Conservation (phyloP, 768 basidiomycete species). For the Termitomyces sp. region DNA sequence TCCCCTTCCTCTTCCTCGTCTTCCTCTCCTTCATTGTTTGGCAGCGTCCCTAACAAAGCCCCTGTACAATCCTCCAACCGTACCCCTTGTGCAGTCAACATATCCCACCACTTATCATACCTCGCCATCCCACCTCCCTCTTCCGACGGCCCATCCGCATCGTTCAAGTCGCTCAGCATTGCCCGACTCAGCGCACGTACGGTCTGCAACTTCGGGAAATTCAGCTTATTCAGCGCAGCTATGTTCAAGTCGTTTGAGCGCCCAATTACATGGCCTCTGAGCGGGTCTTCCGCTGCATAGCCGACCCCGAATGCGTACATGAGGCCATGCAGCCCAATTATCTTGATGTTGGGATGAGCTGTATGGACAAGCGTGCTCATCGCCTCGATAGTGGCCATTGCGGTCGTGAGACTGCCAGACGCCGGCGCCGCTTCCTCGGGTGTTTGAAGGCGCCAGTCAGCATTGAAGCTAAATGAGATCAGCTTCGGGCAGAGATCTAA, state of each 20-base stretch:
- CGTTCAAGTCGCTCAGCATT: slow-evolving; percentile 55
- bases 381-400: slow-evolving; percentile 20
- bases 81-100: slow-evolving; percentile 42
- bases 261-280: slow-evolving; percentile 39
- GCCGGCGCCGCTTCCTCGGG: slow-evolving; percentile 12
- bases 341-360: slow-evolving; percentile 52
- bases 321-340: slow-evolving; percentile 68
- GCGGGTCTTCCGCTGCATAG: slow-evolving; percentile 36
- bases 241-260: slow-evolving; percentile 67
- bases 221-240: slow-evolving; percentile 40
- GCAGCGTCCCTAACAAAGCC: slow-evolving; percentile 48
- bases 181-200: slow-evolving; percentile 54
- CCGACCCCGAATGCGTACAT: slow-evolving; percentile 67
- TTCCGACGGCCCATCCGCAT: slow-evolving; percentile 41
- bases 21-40: slow-evolving; percentile 26
- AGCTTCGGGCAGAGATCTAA: slow-evolving; percentile 63
- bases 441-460: slow-evolving; percentile 52
- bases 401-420: slow-evolving; percentile 8
- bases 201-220: slow-evolving; percentile 58
- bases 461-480: slow-evolving; percentile 64
- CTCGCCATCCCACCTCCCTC: slow-evolving; percentile 41
- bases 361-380: slow-evolving; percentile 38
- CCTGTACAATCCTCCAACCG: slow-evolving; percentile 78
- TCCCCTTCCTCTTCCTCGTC: slow-evolving; percentile 18
- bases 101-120: slow-evolving; percentile 69